These are phyloP conservation scores for Phialophora chinensis DNA, from an alignment of 2,329 filamentous ascomycete genomes.

Conservation along the genomic window DNA sequence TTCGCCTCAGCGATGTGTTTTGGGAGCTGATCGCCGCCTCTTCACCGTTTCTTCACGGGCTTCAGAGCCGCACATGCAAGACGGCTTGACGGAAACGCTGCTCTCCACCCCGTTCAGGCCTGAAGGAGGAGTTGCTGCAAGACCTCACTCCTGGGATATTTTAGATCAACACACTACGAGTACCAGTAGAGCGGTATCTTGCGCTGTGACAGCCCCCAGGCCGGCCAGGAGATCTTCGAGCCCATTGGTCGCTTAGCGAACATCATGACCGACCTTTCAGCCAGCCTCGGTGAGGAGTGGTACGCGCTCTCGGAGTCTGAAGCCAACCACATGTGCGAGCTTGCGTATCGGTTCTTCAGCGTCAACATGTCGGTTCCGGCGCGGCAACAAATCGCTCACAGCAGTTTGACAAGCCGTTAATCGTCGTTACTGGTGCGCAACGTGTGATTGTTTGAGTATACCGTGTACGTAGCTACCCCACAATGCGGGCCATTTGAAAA, in stretches of 20 bases:
- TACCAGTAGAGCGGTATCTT: conserved; percentile 2
- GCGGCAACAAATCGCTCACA: not conserved
- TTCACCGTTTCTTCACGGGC: not conserved
- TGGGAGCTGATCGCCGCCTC: not conserved
- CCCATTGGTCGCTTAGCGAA: not conserved
- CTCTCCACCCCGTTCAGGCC: not conserved
- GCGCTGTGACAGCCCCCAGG: not conserved
- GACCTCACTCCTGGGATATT: not conserved
- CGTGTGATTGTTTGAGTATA: not conserved
- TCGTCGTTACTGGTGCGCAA: not conserved
- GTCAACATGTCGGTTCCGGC: not conserved
- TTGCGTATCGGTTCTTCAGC: not conserved
- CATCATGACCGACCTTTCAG: conserved; percentile 1
- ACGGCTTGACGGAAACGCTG: not conserved
- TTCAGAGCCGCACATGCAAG: not conserved
- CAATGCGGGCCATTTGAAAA: not conserved
- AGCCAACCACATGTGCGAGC: conserved; percentile 2
- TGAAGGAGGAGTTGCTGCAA: not conserved
- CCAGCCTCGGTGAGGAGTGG: not conserved
- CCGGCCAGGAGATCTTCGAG: not conserved
- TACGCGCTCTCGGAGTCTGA: conserved; percentile 2
- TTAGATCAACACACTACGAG: not conserved
- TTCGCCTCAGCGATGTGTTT: not conserved
- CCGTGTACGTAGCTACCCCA: not conserved
- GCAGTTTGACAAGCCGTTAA: not conserved